Base-by-base conservation (phyloP, 2,329 filamentous ascomycete genomes). In the Pseudogymnoascus sp. region DNA sequence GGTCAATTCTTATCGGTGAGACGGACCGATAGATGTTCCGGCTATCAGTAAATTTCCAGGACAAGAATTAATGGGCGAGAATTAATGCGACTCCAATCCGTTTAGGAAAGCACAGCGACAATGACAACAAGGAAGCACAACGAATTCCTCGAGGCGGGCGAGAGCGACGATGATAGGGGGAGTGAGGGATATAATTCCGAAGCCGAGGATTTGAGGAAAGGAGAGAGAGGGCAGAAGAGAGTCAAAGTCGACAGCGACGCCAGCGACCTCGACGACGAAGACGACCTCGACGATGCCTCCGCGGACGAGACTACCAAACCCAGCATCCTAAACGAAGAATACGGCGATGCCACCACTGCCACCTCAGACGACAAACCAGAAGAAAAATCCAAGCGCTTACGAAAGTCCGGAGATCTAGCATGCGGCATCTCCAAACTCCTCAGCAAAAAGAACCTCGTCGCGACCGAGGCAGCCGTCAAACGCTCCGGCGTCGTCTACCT, bases 401-500 rank as follows among this genome's bases (percentile, higher is more conserved):
- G 73, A 60, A 71, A 68, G 60, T 45, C 69, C 21, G 67, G 70
- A 40, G 73, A 77, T 14, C 72, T 84, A 2, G 79, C 81, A 12
- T 79, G 79, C 66, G 72, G 79, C 66, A 72, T 82, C 63, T 79
- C 82, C 62, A 82, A 80, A 68, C 78, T 82, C 42, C 75, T 89
- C 65, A 79, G 82, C 45, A 85, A 87, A 73, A 86, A 89, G 77
- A 88, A 90, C 72, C 82, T 90, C 60, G 82, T 88, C 40, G 80
- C 81, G 4, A 83, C 85, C 10, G 83, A 86, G 66, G 82, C 82
- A 37, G 85, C 86, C 21, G 81, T 88, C 65, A 85, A 84, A 69
- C 88, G 86, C 73, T 91, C 89, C 0, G 91, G 91, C 67, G 89
- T 96, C 11, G 80, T 95, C 65, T 96, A 95, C 77, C 81, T 96